phyloP scores from a whole-genome alignment of 2,329 filamentous ascomycete species.

The Xylariaceae sp. region DNA sequence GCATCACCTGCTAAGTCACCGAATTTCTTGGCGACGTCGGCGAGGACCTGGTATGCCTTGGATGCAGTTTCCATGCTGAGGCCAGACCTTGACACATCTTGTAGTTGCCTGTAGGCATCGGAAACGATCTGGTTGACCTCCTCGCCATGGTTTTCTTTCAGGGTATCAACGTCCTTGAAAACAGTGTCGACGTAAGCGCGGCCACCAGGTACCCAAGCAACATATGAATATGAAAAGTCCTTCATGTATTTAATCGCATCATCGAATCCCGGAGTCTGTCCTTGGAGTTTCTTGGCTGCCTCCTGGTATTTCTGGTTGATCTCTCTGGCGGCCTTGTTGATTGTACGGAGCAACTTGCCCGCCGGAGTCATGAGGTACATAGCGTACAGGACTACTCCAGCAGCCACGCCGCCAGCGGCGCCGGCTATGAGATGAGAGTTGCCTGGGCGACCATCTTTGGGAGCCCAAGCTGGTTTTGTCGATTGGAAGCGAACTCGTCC shows the following conservation, averaged over 20 bases:
- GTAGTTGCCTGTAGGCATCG: constrained; percentile 65
- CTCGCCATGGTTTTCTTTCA: constrained; percentile 62
- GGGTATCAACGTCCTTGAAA: constrained; percentile 67
- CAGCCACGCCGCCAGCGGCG: constrained; percentile 41
- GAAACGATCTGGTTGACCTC: constrained; percentile 67
- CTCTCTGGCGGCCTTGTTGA: constrained; percentile 48
- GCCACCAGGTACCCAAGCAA: constrained; percentile 67
- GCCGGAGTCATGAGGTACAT: constrained; percentile 43
- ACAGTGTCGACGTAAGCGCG: constrained; percentile 63
- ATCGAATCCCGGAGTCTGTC: constrained; percentile 61
- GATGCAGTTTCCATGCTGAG: constrained; percentile 60
- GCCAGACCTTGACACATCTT: constrained; percentile 55
- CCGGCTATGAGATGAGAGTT: constrained; percentile 38
- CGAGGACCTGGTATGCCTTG: constrained; percentile 58
- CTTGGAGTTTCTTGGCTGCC: constrained; percentile 56
- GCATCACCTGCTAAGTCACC: constrained; percentile 60
- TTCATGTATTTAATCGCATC: constrained; percentile 64
- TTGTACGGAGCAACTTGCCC: constrained; percentile 36
- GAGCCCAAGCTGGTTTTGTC: constrained; percentile 27
- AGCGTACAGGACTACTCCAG: constrained; percentile 40
- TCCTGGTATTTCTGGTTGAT: constrained; percentile 58
- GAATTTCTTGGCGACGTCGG: constrained; percentile 58
- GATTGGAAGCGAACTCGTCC: constrained; percentile 40
- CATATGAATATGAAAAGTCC: constrained; percentile 64
- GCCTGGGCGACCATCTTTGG: constrained; percentile 11